Base-by-base conservation (phyloP, 2,329 filamentous ascomycete genomes). In the Alternaria sp. region DNA sequence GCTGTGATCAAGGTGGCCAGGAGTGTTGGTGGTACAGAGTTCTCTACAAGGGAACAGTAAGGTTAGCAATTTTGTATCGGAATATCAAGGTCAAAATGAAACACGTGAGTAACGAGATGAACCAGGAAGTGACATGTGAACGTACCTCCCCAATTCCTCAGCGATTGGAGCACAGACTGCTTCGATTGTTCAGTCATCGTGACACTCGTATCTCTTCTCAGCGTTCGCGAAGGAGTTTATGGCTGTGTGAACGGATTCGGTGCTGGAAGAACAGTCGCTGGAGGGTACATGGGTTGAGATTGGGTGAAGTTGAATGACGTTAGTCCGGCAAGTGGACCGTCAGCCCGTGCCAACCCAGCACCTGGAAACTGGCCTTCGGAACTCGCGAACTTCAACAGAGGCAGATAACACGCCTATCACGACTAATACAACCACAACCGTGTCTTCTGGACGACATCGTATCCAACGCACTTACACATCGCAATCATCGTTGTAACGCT, bases 1-100 rank as follows among this genome's bases (percentile, higher is more conserved):
- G 88, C 87, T 41, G 88, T 85, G 67, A 91, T 85, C 44, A 91
- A 81, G 9, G 88, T 89, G 59, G 89, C 89, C 44, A 90, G 85
- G 12, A 89, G 77, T 11, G 86, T 88, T 25, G 89, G 86, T 2
- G 89, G 87, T 32, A 91, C 84, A 9, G 89, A 84, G 60, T 85
- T 87, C 78, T 89, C 89, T 90, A 71, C 18, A 28, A 5, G 18
- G 34, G 2, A 14, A 14, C 1, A 16, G 25, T 25, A 11, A 20
- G 41, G 46, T 69, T 40, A 68, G 65, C n/a, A 34, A 22, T 12
- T 4, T 40, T 30, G 43, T 12, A 41, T 54, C 8, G 16, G 20
- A 16, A 20, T 36, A 30, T 32, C 12, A 7, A 41, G 38, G 28
- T 12, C 45, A 12, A 18, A 36, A 52, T 63, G 36, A 44, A 54